Base-by-base conservation (phyloP, 257 asterid species). In the Apocynum venetum region DNA sequence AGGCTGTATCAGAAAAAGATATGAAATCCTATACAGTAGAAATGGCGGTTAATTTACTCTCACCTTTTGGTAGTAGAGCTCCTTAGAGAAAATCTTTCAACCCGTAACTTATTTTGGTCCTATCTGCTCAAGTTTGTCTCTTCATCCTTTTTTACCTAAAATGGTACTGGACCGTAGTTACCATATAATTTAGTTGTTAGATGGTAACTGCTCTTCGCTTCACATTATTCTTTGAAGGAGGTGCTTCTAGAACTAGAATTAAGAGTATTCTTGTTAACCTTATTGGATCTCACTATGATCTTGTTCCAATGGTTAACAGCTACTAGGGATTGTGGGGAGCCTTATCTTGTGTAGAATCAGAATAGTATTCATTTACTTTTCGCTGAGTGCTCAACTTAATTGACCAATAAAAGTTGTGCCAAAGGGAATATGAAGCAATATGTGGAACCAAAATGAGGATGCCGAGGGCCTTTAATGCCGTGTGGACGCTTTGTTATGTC, bases 1-100 rank as follows among this genome's bases (percentile, higher is more conserved):
- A 90, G 97, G 81, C 61, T 91, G 85, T 93, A 93, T 74, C 84
- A 88, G 76, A 93, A 90, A 84, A 75, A 19, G 17, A 25, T 25
- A 25, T 25, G 31, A 25, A 25, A 25, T 7, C 0, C 53, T 12
- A 3, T 46, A 11, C 17, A 9, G 40, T 40, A 55, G 77, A 40
- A 55, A 38, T 73, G 36, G 38, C 51, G 13, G 68, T 73, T 8
- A 17, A 49, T 48, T 46, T 20, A 11, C 6, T 20, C 59, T 38
- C 75, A 14, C 41, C 36, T 41, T 65, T 77, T 43, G 48, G 47
- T 71, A 46, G 57, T 46, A 46, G 71, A 57, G 71, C 51, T 56
- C 69, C n/a, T 56, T 38, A 38, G 41, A 41, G 70, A n/a, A 69
- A 46, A 46, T 46, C 49, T 46, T 47, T 10, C 49, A 31, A 66